A percentile compares a stretch with the other conserved stretches of the same genome.
Evolutionary conservation across 2,329 filamentous ascomycete genomes (phyloP).

Genomic region (Scedosporium boydii): DNA sequence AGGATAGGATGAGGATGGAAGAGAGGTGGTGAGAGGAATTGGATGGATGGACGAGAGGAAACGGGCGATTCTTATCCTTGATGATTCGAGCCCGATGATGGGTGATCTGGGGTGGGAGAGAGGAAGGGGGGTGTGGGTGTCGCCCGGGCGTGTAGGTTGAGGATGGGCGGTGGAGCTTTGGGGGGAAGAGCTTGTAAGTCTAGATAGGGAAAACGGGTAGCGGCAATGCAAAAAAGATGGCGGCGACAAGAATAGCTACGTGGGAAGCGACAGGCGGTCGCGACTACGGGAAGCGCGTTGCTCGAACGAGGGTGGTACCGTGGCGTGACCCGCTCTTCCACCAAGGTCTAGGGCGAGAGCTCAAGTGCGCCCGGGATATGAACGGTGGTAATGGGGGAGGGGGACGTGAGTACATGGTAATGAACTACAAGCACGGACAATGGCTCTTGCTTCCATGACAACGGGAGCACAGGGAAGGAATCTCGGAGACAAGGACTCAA

Average conservation of each 20-base stretch:
- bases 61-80: slow-evolving; percentile 6
- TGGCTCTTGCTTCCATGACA: too few species aligned
- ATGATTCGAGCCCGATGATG: slow-evolving; percentile 6
- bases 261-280: background rate
- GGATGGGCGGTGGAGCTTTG: background rate
- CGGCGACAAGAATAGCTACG: background rate
- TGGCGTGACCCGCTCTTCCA: background rate
- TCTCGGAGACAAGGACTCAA: background rate
- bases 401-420: background rate
- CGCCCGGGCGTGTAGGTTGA: background rate
- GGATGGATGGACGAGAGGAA: slow-evolving; percentile 4
- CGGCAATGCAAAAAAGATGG: background rate
- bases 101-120: background rate
- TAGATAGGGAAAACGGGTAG: background rate
- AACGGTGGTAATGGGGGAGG: background rate
- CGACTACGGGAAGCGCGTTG: background rate
- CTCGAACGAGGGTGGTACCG: background rate
- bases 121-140: too few species aligned
- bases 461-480: too few species aligned
- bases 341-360: too few species aligned
- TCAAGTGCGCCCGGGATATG: too few species aligned
- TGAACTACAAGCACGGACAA: too few species aligned
- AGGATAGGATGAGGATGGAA: background rate
- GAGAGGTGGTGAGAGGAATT: background rate
- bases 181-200: background rate